Evolutionary conservation across 2,329 filamentous ascomycete species (phyloP), one percentile per base, ranked within the genome.

Genomic region (Fusarium fujikuroi): DNA sequence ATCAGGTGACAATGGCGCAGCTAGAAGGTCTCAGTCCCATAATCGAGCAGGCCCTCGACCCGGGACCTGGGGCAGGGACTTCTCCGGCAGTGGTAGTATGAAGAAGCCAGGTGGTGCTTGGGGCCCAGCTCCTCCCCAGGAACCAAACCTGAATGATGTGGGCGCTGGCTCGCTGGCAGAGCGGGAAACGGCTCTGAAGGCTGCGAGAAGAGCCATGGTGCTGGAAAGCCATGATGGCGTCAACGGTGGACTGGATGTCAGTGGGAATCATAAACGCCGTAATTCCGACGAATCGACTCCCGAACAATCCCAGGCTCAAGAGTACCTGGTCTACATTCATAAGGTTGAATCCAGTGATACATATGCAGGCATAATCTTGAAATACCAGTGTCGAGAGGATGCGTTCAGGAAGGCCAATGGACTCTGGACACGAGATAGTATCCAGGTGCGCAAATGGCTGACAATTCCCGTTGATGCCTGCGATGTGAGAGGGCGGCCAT

Each of bases 371-470:
- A 91, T 99, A 57, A 92, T 96, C 59, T 91, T 99, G 73, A 93
- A 92, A 76, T 99, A 97, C 82, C 92, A 93, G 76, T 98, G 95
- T 80, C 90, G 93, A 71, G 91, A 95, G 63, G 92, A 95, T 53
- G 88, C 92, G 4, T 91, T 99, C 74, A 89, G 94, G 66, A 96
- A 93, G 80, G 91, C 94, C 43, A 99, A 99, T 80, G 91, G 96
- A 16, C 91, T 99, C 78, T 99, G 96, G 96, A 94, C 95, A 11
- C 94, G 95, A 72, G 96, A 98, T 79, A 94, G 91, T 71, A 92
- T 98, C 40, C 95, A 98, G 80, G 90, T 91, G 53, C 91, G 95
- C 66, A 93, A 93, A 77, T 92, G 90, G 72, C 87, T 99, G 21
- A 88, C 95, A 14, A 85, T 99, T 59, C 96, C 96, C 0, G 94